Percentiles rank a stretch among this genome's conserved stretches.
Conservation (phyloP, 2,329 filamentous ascomycete genomes). For the Ophiosphaerella korrae region DNA sequence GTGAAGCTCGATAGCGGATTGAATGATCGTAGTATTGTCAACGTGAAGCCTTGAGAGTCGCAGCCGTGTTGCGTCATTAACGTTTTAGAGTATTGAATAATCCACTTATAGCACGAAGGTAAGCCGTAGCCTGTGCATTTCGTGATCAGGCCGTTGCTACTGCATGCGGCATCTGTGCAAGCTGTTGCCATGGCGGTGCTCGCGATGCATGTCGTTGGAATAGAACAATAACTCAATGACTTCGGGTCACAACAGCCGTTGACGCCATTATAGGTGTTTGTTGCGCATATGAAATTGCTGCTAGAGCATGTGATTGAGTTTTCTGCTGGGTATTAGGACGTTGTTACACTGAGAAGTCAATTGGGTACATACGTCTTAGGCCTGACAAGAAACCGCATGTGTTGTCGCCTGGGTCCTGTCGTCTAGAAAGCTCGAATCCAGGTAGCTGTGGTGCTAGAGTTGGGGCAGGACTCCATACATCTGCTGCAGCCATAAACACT, state of each 20-base stretch:
- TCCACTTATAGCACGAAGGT: slow-evolving; percentile 36
- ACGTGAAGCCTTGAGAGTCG: slow-evolving; percentile 23
- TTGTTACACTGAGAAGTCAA: not conserved
- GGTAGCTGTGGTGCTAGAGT: slow-evolving; percentile 30
- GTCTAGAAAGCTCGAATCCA: slow-evolving; percentile 32
- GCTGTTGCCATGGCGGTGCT: slow-evolving; percentile 26
- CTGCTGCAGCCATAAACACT: slow-evolving; percentile 21
- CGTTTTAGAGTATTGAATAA: slow-evolving; percentile 30
- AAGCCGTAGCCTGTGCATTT: slow-evolving; percentile 35
- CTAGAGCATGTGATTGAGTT: slow-evolving; percentile 37
- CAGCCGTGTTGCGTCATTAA: slow-evolving; percentile 42
- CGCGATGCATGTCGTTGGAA: slow-evolving; percentile 41
- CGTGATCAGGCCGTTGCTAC: slow-evolving; percentile 25
- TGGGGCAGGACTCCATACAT: slow-evolving; percentile 41
- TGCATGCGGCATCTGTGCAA: slow-evolving; percentile 34
- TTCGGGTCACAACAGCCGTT: slow-evolving; percentile 42
- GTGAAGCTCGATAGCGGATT: slow-evolving; percentile 5
- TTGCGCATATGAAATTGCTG: slow-evolving; percentile 35
- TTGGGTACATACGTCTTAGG: slow-evolving; percentile 23
- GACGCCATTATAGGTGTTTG: slow-evolving; percentile 36
- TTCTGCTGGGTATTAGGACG: slow-evolving; percentile 23
- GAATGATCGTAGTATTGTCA: slow-evolving; percentile 15
- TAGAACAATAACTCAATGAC: slow-evolving; percentile 25
- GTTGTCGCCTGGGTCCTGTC: slow-evolving; percentile 23
- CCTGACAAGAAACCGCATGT: slow-evolving; percentile 41